These are phyloP conservation scores for Rubia peregrina DNA, from an alignment of 305 asterid species.

Conservation along the genomic window DNA sequence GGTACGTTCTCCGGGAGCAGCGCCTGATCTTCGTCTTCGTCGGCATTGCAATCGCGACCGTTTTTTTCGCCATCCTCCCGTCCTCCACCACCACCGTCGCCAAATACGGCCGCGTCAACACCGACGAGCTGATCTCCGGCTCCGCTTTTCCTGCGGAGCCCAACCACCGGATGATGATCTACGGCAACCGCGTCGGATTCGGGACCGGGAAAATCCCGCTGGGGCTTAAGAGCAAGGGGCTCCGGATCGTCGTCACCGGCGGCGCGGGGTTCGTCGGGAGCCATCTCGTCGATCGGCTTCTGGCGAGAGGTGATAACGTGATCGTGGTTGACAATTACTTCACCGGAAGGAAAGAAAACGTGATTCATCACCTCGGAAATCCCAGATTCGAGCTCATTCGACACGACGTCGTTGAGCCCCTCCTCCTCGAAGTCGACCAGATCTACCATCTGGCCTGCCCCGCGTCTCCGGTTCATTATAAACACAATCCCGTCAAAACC, in stretches of 20 bases:
- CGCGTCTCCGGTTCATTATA: slow-evolving; percentile 95
- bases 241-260: slow-evolving; percentile 85
- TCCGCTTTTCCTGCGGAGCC: slow-evolving; percentile 16
- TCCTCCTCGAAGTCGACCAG: slow-evolving; percentile 87
- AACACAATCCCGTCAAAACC: slow-evolving; percentile 93
- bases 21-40: slow-evolving; percentile 66
- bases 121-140: slow-evolving; percentile 14
- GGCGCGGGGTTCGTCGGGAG: slow-evolving; percentile 99
- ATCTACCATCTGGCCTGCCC: slow-evolving; percentile 98
- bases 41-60: slow-evolving; percentile 74
- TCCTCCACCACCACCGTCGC: slow-evolving; percentile 27
- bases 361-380: slow-evolving; percentile 76
- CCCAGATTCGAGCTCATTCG: slow-evolving; percentile 82
- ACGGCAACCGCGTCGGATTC: slow-evolving; percentile 27
- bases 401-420: slow-evolving; percentile 97
- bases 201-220: slow-evolving; percentile 74
- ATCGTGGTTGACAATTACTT: slow-evolving; percentile 91
- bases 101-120: not conserved
- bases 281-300: slow-evolving; percentile 80
- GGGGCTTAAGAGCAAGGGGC: slow-evolving; percentile 64
- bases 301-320: slow-evolving; percentile 84
- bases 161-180: slow-evolving; percentile 24
- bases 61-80: slow-evolving; percentile 42
- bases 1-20: slow-evolving; percentile 79
- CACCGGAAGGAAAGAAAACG: slow-evolving; percentile 89